Evolutionary conservation across 192 early-diverging fungal species (phyloP), one percentile per base, ranked within the genome.

Genomic region (Spizellomyces sp.): DNA sequence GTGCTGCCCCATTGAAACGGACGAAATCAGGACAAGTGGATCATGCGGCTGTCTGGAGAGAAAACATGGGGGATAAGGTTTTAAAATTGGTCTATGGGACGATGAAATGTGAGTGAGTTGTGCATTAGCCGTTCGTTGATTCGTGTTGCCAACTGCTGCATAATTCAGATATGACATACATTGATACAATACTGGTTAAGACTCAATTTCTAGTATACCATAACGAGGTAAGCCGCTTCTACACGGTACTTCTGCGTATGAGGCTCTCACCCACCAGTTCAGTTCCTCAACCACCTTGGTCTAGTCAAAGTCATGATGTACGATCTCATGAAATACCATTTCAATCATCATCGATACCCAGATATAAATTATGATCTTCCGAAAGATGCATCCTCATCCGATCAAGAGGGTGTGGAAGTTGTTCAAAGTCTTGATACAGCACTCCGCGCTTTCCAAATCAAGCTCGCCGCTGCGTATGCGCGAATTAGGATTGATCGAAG

Each of bases 191-290:
- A 9, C 63, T 86, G 0, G 80, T 86, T 55, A 86, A 86, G 61
- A 86, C 84, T 4, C 84, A 86, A 71, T 86, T 83, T 52, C 66
- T 86, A 8, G 84, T 86, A 5, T 86, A 82, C 48, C 79, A 86
- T 60, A 86, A 82, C 74, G 80, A 86, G 70, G 83, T 85, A 62
- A 19, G 17, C 36, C n/a, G 21, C 8, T n/a, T n/a, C 17, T 78
- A 10, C 4, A 45, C 36, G 2, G n/a, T 54, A 78, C n/a, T 69
- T 41, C 50, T 42, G 45, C 43, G 27, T 54, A 15, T 67, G 7
- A 70, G 57, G 36, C 45, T n/a, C 55, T 62, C 43, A 41, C 27
- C 27, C 3, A 36, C 27, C 27, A 36, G 27, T 36, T 12, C 17
- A 85, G 81, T 86, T 86, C 58, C 79, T 86, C 46, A 79, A 84